These are phyloP conservation scores for Thelonectria rubi DNA, from an alignment of 2,329 filamentous ascomycete species.

Conservation along the genomic window DNA sequence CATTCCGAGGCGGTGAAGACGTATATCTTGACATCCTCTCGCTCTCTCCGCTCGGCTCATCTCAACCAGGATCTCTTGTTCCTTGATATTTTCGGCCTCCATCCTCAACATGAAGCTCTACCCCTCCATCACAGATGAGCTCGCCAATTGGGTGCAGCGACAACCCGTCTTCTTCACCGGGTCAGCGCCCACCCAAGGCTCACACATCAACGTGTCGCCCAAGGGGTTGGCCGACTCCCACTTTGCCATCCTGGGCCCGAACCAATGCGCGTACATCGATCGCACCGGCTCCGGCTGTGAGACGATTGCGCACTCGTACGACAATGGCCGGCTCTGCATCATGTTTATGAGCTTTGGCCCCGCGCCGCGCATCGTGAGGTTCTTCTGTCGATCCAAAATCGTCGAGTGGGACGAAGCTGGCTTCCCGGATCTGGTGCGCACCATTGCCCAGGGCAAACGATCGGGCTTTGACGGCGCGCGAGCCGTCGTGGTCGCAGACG, in stretches of 20 bases:
- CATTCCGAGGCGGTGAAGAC: constrained; percentile 26
- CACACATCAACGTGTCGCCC: constrained; percentile 79
- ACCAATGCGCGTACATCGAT: constrained; percentile 75
- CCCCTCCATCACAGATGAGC: constrained; percentile 61
- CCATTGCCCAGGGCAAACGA: constrained; percentile 48
- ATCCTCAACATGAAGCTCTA: constrained; percentile 66
- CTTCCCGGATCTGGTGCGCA: constrained; percentile 59
- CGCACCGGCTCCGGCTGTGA: constrained; percentile 79
- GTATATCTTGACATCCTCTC: constrained; percentile 20
- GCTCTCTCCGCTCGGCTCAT: constrained; percentile 6
- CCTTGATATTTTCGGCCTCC: too few species aligned
- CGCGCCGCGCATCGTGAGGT: constrained; percentile 68
- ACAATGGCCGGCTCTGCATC: constrained; percentile 78
- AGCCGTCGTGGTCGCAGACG: constrained; percentile 68
- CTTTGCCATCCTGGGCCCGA: constrained; percentile 67
- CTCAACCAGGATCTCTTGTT: constrained; percentile 2
- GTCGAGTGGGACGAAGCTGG: constrained; percentile 66
- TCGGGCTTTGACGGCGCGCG: constrained; percentile 58
- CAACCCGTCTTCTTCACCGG: constrained; percentile 82
- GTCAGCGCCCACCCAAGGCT: constrained; percentile 72
- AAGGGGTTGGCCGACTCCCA: constrained; percentile 74
- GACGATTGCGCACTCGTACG: constrained; percentile 78
- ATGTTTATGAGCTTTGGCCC: constrained; percentile 75
- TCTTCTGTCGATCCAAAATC: constrained; percentile 68
- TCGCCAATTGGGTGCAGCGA: constrained; percentile 69